Evolutionary conservation across 2,329 filamentous ascomycete genomes (phyloP), one percentile per base, ranked within the genome.

Genomic region (Fusarium napiforme): DNA sequence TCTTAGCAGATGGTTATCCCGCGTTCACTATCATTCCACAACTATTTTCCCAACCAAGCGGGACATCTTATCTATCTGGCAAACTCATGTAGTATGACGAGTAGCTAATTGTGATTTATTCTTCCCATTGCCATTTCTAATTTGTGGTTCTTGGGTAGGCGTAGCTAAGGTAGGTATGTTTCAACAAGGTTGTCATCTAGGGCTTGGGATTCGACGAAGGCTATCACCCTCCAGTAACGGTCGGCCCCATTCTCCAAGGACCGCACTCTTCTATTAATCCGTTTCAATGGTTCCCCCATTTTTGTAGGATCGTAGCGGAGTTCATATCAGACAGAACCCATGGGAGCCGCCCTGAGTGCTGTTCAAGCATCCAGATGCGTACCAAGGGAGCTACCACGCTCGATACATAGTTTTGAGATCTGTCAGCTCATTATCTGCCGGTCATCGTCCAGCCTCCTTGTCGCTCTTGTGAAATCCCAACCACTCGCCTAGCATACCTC

Each of bases 401-500:
- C 26, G 12, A 46, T 42, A 8, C 39, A 50, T n/a, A 30, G 39
- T 16, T n/a, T 64, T 32, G 42, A 50, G 19, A 23, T 69, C 30
- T 12, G 50, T 56, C 32, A 45, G 30, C 46, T 58, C 49, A 63
- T 42, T 47, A 45, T 62, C 65, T 64, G 49, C 72, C 60, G 39
- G 64, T 81, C 72, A 81, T 71, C 78, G 77, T 52, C 63, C 76
- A 60, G 69, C 71, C 49, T 68, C 63, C 26, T 61, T 69, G 50
- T 77, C 76, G 52, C 76, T 67, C 67, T 81, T 85, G 75, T 87
- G 88, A 79, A 96, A 93, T 1, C 93, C 94, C 70, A 96, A 83
- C 75, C 96, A 85, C 79, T 93, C 89, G 18, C 93, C 93, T 50
- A 97, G 83, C 39, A 95, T 83, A 6, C 95, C 95, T 37, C 90